phyloP scores from a whole-genome alignment of 2,329 filamentous ascomycete species.

The Xylariales sp. region DNA sequence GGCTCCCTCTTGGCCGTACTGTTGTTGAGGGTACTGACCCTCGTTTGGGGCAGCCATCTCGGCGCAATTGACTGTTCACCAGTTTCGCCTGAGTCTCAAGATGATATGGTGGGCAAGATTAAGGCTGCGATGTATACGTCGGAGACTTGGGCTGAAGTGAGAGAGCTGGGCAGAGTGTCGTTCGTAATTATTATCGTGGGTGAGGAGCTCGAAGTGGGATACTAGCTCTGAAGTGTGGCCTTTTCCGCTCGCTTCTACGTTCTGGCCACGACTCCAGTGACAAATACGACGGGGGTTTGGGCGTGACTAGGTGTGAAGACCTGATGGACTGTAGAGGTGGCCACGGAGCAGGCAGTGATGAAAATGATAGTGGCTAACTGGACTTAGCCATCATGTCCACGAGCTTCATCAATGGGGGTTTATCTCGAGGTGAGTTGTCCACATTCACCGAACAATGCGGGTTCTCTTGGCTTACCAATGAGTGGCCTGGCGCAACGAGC shows the following conservation, averaged over 20 bases:
- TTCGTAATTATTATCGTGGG: conserved; percentile 9
- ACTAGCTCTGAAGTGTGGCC: conserved; percentile 9
- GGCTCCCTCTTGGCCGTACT: conserved; percentile 17
- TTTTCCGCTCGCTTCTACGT: conserved; percentile 2
- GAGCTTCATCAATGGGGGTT: conserved; percentile 4
- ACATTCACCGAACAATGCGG: conserved; percentile 4
- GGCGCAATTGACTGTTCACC: conserved; percentile 18
- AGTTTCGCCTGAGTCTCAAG: background rate
- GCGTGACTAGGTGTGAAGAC: background rate
- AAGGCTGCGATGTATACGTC: too few relatives aligned
- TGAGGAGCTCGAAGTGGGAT: conserved; percentile 13
- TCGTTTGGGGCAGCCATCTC: conserved; percentile 55
- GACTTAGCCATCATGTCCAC: background rate
- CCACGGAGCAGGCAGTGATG: too few relatives aligned
- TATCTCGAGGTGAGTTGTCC: conserved; percentile 11
- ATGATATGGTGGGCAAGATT: conserved; percentile 16
- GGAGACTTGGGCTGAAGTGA: background rate
- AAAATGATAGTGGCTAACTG: too few relatives aligned
- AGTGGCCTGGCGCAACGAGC: background rate
- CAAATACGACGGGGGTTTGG: background rate
- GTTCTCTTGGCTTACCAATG: background rate
- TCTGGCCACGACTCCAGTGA: conserved; percentile 1
- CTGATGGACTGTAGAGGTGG: background rate
- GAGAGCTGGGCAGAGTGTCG: conserved; percentile 4
- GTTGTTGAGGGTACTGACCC: conserved; percentile 40